Evolutionary conservation across 2,329 filamentous ascomycete species (phyloP), one percentile per base, ranked within the genome.

Genomic region (Penicillium sclerotiorum): DNA sequence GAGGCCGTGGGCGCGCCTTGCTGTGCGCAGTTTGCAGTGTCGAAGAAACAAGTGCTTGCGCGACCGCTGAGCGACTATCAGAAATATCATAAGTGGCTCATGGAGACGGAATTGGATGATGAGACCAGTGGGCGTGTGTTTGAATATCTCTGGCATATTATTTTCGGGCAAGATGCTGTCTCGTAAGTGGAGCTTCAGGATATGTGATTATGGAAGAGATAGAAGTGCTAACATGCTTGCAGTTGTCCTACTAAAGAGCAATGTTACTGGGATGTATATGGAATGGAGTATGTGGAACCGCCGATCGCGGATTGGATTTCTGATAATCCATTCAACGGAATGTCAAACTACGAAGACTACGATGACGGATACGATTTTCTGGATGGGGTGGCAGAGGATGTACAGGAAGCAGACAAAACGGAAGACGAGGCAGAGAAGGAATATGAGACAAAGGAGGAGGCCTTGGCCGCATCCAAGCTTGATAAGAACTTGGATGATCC

Each of bases 11-110:
- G 76, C 2, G 77, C 77, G 5, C 74, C 81, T 15, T 86, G 83
- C 62, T 86, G 83, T 66, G 81, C 82, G n/a, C 84, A 87, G 65
- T 87, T 87, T 53, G 84, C 80, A 0, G 79, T 86, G 8, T 80
- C 80, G 2, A 69, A 74, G 13, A 75, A 80, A 7, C 76, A 76
- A 35, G 74, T 87, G 20, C 71, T 65, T 5, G 65, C 71, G 30
- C 70, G 81, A 27, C 73, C 80, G 3, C 64, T 69, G 49, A 71
- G 69, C 17, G 79, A 80, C 47, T 87, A 87, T 55, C 59, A 78
- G 6, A 71, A 73, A 15, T 82, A 78, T 62, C 74, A 83, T 20
- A 64, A 80, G 23, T 87, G 84, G 84, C 55, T 87, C 36, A 61
- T 84, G 41, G 71, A 74, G 15, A 83, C 82, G 5, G 67, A 75